phyloP scores from a whole-genome alignment of 768 basidiomycete genomes.

The Naganishia onofrii region DNA sequence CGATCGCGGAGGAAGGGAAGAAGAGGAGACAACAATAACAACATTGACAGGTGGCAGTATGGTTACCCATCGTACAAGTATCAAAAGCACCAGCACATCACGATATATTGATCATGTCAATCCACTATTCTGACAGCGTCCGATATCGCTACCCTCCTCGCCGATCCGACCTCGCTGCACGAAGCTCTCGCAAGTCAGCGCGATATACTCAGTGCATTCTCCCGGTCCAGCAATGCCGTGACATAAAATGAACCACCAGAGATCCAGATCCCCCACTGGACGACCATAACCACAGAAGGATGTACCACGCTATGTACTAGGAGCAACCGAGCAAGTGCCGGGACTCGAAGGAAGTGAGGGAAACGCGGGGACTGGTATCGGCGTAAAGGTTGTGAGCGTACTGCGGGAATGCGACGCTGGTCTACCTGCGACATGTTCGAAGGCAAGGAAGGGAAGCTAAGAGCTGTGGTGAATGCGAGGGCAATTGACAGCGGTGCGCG shows the following conservation, averaged over 20 bases:
- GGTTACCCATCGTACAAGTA: too few species aligned
- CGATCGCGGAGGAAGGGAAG: too few species aligned
- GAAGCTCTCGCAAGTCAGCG: constrained; percentile 16
- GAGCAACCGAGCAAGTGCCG: constrained; percentile 70
- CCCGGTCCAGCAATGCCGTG: constrained; percentile 36
- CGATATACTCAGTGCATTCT: constrained; percentile 2
- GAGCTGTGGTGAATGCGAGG: constrained; percentile 73
- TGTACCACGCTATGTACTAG: constrained; percentile 76
- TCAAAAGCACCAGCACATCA: too few species aligned
- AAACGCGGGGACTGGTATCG: constrained; percentile 53
- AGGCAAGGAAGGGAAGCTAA: constrained; percentile 66
- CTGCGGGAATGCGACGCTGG: constrained; percentile 61
- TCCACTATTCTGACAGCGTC: constrained; percentile 17
- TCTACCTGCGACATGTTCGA: constrained; percentile 74
- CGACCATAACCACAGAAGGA: constrained; percentile 57
- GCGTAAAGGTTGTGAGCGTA: constrained; percentile 74
- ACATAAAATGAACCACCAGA: constrained; percentile 22
- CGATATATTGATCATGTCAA: too few species aligned
- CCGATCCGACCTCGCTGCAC: background rate
- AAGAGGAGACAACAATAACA: too few species aligned
- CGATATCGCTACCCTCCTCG: background rate
- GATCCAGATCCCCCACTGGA: constrained; percentile 62
- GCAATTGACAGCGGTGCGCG: constrained; percentile 74
- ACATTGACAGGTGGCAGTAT: too few species aligned
- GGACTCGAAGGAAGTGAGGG: constrained; percentile 25